Evolutionary conservation across 768 basidiomycete genomes (phyloP), one percentile per base, ranked within the genome.

Genomic region (Leccinum truebloodii): DNA sequence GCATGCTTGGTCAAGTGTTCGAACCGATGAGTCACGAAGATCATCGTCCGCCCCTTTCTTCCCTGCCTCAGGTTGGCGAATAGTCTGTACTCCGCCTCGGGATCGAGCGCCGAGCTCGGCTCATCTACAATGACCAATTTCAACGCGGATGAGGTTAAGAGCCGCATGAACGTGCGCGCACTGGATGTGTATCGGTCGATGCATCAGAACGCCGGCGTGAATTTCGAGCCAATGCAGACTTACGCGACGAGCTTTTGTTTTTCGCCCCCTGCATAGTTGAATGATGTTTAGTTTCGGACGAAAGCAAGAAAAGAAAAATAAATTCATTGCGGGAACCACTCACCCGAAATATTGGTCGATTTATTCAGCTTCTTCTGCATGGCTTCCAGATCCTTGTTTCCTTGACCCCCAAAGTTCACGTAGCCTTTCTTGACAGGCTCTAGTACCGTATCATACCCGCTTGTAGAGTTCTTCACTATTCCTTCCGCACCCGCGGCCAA

Each of bases 11-110:
- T 77, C 50, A 77, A 61, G 62, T 77, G 75, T 12, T 73, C 77
- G 41, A 76, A 78, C 5, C 78, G 72, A 60, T 79, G 78, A 0
- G 77, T 78, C 6, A 78, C 75, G 35, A 79, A 77, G 26, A 79
- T 67, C 74, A 77, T 74, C 4, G 78, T 79, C 48, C 74, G 71
- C 0, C 73, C 76, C 14, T 71, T 62, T 46, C 75, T 67, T 30
- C 67, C 58, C 20, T 56, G 57, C 7, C 68, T 65, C 1, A 77
- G 65, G n/a, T 65, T 66, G 4, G 68, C 53, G 50, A 76, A 77
- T 0, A 77, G 63, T 48, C 66, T 67, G 52, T 64, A 73, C 60
- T 78, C 77, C 0, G 70, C 73, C 48, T 71, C 65, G 0, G 77
- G 75, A 57, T 79, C 78, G 32, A 78, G 68, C 3, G 76, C 75